Evolutionary conservation across 768 basidiomycete species (phyloP).

Genomic region (Ramaria sp.): DNA sequence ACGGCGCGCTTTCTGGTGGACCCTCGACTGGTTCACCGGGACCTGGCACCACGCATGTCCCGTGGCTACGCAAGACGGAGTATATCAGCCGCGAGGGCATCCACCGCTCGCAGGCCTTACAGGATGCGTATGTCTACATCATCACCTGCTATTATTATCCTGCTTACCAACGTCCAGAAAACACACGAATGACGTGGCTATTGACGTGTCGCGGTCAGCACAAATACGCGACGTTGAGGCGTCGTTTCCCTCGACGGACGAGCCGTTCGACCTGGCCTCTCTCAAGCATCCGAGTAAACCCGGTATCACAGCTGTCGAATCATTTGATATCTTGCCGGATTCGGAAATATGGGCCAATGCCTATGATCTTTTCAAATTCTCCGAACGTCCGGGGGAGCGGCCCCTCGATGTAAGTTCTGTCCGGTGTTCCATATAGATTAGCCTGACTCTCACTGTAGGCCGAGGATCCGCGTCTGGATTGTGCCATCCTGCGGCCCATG

Average conservation of each 20-base stretch:
- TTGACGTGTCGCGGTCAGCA: conserved; percentile 65
- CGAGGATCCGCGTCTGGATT: conserved; percentile 73
- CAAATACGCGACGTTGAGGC: conserved; percentile 73
- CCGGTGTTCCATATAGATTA: neutral
- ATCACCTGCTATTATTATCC: neutral
- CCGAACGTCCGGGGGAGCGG: conserved; percentile 77
- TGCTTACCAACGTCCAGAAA: conserved; percentile 24
- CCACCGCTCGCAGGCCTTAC: conserved; percentile 28
- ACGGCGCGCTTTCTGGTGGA: conserved; percentile 26
- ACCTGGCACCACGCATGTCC: conserved; percentile 48
- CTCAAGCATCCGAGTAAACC: conserved; percentile 76
- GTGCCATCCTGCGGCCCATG: conserved; percentile 80
- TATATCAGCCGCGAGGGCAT: conserved; percentile 63
- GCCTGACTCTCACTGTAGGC: conserved; percentile 28
- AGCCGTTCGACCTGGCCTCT: conserved; percentile 43
- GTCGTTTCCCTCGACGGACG: conserved; percentile 56
- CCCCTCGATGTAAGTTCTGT: conserved; percentile 44
- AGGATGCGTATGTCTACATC: conserved; percentile 43
- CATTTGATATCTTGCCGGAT: conserved; percentile 78
- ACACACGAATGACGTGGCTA: conserved; percentile 33
- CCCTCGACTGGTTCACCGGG: conserved; percentile 25
- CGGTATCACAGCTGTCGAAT: conserved; percentile 62
- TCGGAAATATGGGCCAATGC: conserved; percentile 82
- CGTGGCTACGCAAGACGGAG: conserved; percentile 90
- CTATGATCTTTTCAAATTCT: conserved; percentile 80